Conservation (phyloP, 1,284 basidiomycete genomes). For the Fomitopsis betulina region DNA sequence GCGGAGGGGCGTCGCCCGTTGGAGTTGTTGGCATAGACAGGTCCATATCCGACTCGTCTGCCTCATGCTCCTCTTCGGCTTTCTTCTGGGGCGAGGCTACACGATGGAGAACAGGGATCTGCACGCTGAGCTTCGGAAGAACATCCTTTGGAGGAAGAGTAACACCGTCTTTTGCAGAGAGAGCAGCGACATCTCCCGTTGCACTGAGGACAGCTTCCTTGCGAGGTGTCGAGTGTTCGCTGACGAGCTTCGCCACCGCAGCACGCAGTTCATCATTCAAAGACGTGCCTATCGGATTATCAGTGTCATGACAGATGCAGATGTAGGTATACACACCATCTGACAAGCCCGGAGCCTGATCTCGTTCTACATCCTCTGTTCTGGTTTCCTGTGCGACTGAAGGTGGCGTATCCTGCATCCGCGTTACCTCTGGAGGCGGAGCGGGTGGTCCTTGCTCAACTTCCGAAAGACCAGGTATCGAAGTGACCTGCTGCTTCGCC, state of each 20-base stretch:
- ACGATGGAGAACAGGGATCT: background rate
- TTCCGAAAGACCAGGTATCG: background rate
- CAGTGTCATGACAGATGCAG: background rate
- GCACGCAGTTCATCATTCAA: background rate
- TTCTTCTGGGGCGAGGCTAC: background rate
- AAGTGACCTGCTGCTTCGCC: background rate
- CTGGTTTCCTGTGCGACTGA: background rate
- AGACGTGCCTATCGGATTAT: background rate
- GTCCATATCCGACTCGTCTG: slow-evolving; percentile 6
- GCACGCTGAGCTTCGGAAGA: background rate
- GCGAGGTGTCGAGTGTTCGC: background rate
- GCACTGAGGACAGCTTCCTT: background rate
- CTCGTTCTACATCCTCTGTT: background rate
- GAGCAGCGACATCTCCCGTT: background rate
- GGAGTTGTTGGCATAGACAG: slow-evolving; percentile 2
- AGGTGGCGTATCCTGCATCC: background rate
- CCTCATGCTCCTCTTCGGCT: background rate
- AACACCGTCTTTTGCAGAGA: background rate
- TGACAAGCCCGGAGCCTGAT: background rate
- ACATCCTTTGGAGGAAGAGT: background rate
- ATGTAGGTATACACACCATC: background rate
- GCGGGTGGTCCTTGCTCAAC: background rate
- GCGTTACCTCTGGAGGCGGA: background rate
- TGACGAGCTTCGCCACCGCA: background rate
- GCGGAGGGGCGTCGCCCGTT: background rate